Percentiles rank a stretch among this genome's conserved stretches.
Conservation (phyloP, 805 yeast species). For the Kuraishia cidri region DNA sequence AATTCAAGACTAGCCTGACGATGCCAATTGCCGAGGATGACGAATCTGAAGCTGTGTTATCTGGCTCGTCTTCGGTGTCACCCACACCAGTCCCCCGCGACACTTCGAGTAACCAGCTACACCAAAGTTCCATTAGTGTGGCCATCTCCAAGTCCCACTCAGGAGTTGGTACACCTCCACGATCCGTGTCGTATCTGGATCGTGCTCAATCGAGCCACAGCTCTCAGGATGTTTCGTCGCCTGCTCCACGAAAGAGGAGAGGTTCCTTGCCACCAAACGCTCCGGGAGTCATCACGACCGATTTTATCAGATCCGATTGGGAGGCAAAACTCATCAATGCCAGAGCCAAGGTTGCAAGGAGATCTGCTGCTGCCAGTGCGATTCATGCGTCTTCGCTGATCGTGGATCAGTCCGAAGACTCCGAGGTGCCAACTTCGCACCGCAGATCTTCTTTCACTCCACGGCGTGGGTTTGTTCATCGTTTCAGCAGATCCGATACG, state of each 20-base stretch:
- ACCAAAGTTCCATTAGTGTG: slow-evolving; percentile 11
- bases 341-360: slow-evolving; percentile 66
- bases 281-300: slow-evolving; percentile 69
- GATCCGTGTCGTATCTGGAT: slow-evolving; percentile 4
- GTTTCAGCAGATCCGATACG: slow-evolving; percentile 16
- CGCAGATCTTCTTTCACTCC: background rate
- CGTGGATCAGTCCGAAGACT: slow-evolving; percentile 19
- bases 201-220: too few relatives aligned
- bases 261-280: slow-evolving; percentile 59
- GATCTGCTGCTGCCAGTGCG: slow-evolving; percentile 92
- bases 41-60: slow-evolving; percentile 3
- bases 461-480: too few relatives aligned
- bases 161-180: slow-evolving; percentile 16
- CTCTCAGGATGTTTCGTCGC: background rate
- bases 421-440: too few relatives aligned
- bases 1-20: slow-evolving; percentile 17
- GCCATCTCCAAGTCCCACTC: slow-evolving; percentile 18
- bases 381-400: slow-evolving; percentile 81
- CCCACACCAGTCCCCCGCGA: background rate
- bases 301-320: slow-evolving; percentile 90
- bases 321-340: slow-evolving; percentile 65
- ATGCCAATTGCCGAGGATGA: slow-evolving; percentile 14
- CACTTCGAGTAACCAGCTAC: slow-evolving; percentile 3
- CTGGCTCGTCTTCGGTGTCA: background rate
- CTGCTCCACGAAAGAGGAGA: slow-evolving; percentile 23